A percentile compares a stretch with the other conserved stretches of the same genome.
Conservation (phyloP, 305 asterid species). For the Fraxinus platypoda region DNA sequence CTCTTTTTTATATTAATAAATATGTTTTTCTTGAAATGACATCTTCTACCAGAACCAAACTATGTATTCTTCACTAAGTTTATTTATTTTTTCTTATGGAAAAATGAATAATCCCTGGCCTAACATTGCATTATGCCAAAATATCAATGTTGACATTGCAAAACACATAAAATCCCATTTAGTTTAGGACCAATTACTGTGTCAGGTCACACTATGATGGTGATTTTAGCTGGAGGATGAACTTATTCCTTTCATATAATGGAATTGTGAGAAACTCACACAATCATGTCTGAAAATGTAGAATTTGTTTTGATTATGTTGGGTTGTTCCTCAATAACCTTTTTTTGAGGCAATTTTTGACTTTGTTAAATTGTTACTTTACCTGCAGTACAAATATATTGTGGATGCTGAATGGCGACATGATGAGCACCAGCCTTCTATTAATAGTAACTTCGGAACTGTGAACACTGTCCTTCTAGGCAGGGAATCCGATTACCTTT, state of each 20-base stretch:
- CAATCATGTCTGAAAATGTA: background rate
- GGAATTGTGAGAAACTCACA: background rate
- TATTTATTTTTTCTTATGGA: background rate
- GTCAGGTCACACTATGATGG: background rate
- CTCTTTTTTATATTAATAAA: too few relatives aligned
- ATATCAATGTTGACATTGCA: background rate
- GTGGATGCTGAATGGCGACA: constrained; percentile 99
- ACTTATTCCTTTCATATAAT: background rate
- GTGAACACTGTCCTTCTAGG: constrained; percentile 79
- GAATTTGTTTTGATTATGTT: constrained; percentile 16
- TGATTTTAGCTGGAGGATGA: background rate
- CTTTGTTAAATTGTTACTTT: background rate
- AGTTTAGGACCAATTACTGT: background rate
- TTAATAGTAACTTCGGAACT: constrained; percentile 64
- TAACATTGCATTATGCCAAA: background rate
- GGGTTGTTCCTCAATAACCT: background rate
- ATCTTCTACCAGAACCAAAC: background rate
- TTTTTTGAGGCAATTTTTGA: constrained; percentile 3
- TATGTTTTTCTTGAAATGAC: background rate
- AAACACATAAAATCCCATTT: background rate
- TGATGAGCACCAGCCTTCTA: constrained; percentile 78
- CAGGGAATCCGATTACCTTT: constrained; percentile 52
- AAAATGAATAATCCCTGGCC: background rate
- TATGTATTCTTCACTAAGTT: background rate
- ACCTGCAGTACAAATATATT: constrained; percentile 80